Percentiles rank a stretch among this genome's conserved stretches.
phyloP scores from a whole-genome alignment of 495 filamentous ascomycete genomes.

The Aspergillus mulundensis region DNA sequence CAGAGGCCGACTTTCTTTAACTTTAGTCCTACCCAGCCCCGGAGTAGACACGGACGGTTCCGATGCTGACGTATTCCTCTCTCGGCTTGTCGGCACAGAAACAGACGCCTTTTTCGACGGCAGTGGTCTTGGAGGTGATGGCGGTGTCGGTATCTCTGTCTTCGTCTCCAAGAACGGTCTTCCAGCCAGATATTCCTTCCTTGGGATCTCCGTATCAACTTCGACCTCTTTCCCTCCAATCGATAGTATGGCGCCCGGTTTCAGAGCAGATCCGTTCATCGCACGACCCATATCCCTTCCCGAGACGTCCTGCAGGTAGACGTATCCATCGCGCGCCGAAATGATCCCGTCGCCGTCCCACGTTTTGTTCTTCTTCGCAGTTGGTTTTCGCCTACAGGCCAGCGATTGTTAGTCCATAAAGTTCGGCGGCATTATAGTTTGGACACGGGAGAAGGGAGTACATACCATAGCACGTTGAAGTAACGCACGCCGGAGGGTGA shows the following conservation, averaged over 20 bases:
- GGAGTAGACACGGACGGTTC: not conserved
- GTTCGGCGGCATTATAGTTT: not conserved
- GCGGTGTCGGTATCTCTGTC: slow-evolving; percentile 17
- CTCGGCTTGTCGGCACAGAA: slow-evolving; percentile 13
- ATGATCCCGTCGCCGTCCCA: slow-evolving; percentile 84
- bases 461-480: slow-evolving; percentile 56
- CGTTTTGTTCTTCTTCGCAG: slow-evolving; percentile 77
- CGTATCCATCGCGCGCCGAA: slow-evolving; percentile 52
- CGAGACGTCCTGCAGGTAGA: slow-evolving; percentile 58
- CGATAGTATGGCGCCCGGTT: slow-evolving; percentile 59
- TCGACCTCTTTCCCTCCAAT: slow-evolving; percentile 73
- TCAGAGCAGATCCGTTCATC: slow-evolving; percentile 46
- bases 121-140: slow-evolving; percentile 2
- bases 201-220: slow-evolving; percentile 61
- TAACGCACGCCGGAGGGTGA: slow-evolving; percentile 43
- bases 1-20: not conserved
- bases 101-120: slow-evolving; percentile 22
- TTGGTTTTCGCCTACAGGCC: slow-evolving; percentile 63
- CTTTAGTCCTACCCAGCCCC: not conserved
- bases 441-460: not conserved
- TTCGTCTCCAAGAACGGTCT: slow-evolving; percentile 41
- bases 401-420: not conserved
- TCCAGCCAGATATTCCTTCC: slow-evolving; percentile 60
- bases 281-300: slow-evolving; percentile 65
- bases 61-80: not conserved